Base-by-base conservation (phyloP, 306 rosid genomes). In the Lablab purpureus region DNA sequence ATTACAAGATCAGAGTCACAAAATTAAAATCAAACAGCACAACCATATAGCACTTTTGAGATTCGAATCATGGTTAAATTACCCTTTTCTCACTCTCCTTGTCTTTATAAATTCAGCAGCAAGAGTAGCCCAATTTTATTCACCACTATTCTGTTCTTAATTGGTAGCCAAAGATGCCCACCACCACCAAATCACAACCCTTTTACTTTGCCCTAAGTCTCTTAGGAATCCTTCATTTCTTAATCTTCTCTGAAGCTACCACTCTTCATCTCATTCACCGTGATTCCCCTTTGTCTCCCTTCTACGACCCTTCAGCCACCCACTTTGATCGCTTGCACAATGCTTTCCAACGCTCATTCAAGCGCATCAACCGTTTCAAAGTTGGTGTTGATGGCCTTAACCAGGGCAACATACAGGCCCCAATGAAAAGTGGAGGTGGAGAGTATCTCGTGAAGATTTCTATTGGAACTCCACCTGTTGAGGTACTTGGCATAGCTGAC, bases 361-460 rank as follows among this genome's bases (percentile, higher is more conserved):
- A 84, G 0, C 87, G 90, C 0, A n/a, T 71, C 52, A 19, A 69
- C 19, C 77, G 43, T 58, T 63, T 83, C 41, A 43, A 54, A 46
- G 50, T 77, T 10, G 6, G 25, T 12, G 32, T 15, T 19, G 36
- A 7, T 6, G 10, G 2, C 45, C 19, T n/a, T 25, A 58, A 25
- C 0, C 19, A 27, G 1, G 30, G 25, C 50, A 41, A 1, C 28
- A 52, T 27, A 11, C 76, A 79, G 6, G 68, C 85, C 50, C 77
- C 50, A 0, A 25, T 93, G 27, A 36, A 23, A 0, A 76, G 87
- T 0, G 84, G 69, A 36, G 67, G 67, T 3, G 88, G 93, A 15
- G 97, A 90, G 82, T 93, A 86, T 49, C 75, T 87, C 7, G 84
- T 91, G 90, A 75, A 83, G 22, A 3, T 89, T 1, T 89, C 90